Conservation (phyloP, 768 basidiomycete species). For the Boletus patriciae region DNA sequence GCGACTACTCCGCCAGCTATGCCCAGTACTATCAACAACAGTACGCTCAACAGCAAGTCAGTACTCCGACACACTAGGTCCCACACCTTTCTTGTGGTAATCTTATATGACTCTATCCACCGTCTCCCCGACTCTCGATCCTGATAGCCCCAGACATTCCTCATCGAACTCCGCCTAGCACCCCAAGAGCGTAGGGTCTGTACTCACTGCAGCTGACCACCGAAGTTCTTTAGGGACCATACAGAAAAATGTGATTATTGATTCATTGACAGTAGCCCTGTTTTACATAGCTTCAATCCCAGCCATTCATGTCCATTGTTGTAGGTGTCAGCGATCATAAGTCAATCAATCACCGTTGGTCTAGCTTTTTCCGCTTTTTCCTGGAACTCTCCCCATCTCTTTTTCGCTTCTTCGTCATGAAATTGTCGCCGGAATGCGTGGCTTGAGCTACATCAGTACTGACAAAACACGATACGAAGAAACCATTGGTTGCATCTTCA, state of each 20-base stretch:
- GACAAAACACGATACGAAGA: slow-evolving; percentile 96
- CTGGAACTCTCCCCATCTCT: slow-evolving; percentile 15
- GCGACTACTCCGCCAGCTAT: slow-evolving; percentile 77
- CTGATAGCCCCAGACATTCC: slow-evolving; percentile 14
- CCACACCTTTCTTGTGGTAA: slow-evolving; percentile 25
- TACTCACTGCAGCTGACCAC: slow-evolving; percentile 38
- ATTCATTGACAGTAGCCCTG: slow-evolving; percentile 29
- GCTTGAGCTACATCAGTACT: neutral
- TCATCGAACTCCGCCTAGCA: slow-evolving; percentile 23
- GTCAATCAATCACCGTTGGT: slow-evolving; percentile 14
- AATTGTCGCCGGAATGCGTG: slow-evolving; percentile 3
- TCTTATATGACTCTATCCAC: slow-evolving; percentile 20
- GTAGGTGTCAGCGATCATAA: neutral
- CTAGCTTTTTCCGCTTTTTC: slow-evolving; percentile 19
- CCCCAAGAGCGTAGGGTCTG: slow-evolving; percentile 28
- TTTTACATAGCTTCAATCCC: slow-evolving; percentile 24
- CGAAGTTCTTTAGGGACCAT: slow-evolving; percentile 33
- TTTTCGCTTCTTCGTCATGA: slow-evolving; percentile 28
- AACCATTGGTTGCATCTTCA: slow-evolving; percentile 91
- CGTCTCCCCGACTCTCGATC: slow-evolving; percentile 17
- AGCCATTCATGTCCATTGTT: slow-evolving; percentile 8
- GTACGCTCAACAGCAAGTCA: slow-evolving; percentile 75
- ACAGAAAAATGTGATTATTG: slow-evolving; percentile 28
- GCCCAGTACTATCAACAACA: slow-evolving; percentile 88
- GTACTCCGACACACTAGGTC: slow-evolving; percentile 38